Conservation (phyloP, 768 basidiomycete species). For the Rhizopogon roseolus region DNA sequence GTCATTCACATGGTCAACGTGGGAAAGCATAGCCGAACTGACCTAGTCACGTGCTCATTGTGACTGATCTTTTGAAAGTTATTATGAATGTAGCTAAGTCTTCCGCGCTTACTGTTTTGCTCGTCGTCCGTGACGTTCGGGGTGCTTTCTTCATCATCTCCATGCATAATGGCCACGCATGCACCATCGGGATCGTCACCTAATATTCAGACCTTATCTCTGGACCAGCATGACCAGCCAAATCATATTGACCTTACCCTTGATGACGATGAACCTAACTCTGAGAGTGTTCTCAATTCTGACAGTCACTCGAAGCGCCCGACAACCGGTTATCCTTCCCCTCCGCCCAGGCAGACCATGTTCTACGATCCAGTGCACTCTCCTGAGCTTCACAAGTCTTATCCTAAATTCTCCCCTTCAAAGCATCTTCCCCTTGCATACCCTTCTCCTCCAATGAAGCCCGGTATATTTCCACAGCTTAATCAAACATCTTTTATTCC, state of each 20-base stretch:
- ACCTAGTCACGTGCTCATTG: neutral
- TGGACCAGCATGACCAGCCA: slow-evolving; percentile 36
- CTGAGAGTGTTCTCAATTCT: slow-evolving; percentile 20
- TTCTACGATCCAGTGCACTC: slow-evolving; percentile 16
- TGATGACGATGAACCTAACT: slow-evolving; percentile 54
- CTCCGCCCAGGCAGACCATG: slow-evolving; percentile 7
- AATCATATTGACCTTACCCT: slow-evolving; percentile 68
- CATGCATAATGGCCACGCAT: slow-evolving; percentile 26
- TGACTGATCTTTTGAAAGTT: slow-evolving; percentile 2
- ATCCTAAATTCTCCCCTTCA: slow-evolving; percentile 5
- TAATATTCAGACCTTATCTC: slow-evolving; percentile 30
- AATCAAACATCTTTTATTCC: neutral
- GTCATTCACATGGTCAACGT: neutral
- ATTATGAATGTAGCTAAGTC: neutral
- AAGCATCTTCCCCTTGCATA: slow-evolving; percentile 8
- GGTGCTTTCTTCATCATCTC: slow-evolving; percentile 3
- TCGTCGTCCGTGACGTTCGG: slow-evolving; percentile 4
- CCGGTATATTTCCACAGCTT: slow-evolving; percentile 2
- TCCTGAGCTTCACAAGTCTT: slow-evolving; percentile 17
- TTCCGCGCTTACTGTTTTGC: slow-evolving; percentile 4
- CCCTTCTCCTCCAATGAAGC: slow-evolving; percentile 12
- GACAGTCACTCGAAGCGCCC: slow-evolving; percentile 35
- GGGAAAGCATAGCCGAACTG: slow-evolving; percentile 1
- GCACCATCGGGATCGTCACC: slow-evolving; percentile 26
- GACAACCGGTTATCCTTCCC: slow-evolving; percentile 28